These are phyloP conservation scores for Linaria vulgaris DNA, from an alignment of 257 asterid genomes.

Conservation along the genomic window DNA sequence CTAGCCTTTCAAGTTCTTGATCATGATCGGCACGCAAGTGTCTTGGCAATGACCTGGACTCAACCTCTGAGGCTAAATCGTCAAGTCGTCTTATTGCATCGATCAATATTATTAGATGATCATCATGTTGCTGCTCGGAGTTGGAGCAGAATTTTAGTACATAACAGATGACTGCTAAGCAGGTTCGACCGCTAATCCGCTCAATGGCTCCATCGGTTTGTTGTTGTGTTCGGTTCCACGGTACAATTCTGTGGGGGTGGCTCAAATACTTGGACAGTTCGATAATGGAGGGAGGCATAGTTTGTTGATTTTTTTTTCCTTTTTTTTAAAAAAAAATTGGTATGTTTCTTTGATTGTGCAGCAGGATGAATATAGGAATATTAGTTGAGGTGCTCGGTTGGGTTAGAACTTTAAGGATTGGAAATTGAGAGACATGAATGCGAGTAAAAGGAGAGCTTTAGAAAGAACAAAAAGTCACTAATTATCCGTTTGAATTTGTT, in stretches of 20 bases:
- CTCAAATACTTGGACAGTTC: neutral
- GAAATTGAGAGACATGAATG: too few relatives aligned
- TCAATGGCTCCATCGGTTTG: neutral
- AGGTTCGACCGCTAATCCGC: neutral
- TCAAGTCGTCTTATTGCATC: neutral
- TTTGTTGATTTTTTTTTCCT: neutral
- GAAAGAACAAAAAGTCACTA: too few relatives aligned
- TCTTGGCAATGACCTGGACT: neutral
- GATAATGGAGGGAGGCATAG: neutral
- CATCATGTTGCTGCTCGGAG: neutral
- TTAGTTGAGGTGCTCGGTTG: too few relatives aligned
- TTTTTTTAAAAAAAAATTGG: too few relatives aligned
- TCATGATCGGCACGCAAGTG: too few relatives aligned
- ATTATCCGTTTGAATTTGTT: too few relatives aligned
- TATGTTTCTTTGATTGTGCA: too few relatives aligned
- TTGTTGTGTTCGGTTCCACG: neutral
- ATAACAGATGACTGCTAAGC: neutral
- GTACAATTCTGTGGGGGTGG: neutral
- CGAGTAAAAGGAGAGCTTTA: too few relatives aligned
- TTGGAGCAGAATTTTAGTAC: neutral
- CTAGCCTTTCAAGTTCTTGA: neutral
- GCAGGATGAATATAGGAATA: too few relatives aligned
- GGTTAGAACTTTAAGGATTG: too few relatives aligned
- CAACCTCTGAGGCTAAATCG: neutral
- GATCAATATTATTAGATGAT: neutral